phyloP scores from a whole-genome alignment of 2,329 filamentous ascomycete species.

The Daldinia sp. region DNA sequence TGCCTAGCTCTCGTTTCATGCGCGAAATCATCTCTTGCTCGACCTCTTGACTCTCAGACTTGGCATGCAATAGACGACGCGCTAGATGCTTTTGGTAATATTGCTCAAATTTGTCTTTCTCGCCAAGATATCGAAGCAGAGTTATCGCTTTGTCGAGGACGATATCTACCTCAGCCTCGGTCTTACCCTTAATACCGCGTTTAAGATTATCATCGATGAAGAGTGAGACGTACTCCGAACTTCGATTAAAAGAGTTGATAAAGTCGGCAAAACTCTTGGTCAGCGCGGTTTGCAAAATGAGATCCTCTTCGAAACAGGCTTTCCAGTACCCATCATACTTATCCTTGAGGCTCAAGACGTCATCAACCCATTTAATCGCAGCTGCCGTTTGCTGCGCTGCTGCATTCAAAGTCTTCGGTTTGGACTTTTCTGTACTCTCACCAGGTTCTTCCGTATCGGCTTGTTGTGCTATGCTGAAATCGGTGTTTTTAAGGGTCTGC shows the following conservation, averaged over 20 bases:
- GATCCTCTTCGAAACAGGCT: conserved; percentile 76
- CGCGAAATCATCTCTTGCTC: conserved; percentile 95
- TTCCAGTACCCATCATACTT: conserved; percentile 86
- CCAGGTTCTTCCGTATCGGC: conserved; percentile 50
- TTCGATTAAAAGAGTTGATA: conserved; percentile 87
- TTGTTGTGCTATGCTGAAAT: conserved; percentile 55
- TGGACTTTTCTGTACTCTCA: conserved; percentile 59
- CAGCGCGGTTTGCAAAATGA: conserved; percentile 80
- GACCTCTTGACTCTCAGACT: conserved; percentile 88
- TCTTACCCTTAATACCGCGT: conserved; percentile 91
- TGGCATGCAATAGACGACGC: conserved; percentile 84
- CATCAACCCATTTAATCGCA: conserved; percentile 94
- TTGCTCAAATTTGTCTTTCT: conserved; percentile 93
- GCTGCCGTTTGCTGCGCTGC: conserved; percentile 83
- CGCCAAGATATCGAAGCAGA: conserved; percentile 84
- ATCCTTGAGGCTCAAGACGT: conserved; percentile 83
- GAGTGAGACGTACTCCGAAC: conserved; percentile 91
- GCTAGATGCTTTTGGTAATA: conserved; percentile 99
- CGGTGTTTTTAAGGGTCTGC: conserved; percentile 64
- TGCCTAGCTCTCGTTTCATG: conserved; percentile 97
- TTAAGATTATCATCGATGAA: conserved; percentile 98
- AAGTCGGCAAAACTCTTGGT: conserved; percentile 91
- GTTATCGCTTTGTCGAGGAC: conserved; percentile 90
- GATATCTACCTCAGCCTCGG: conserved; percentile 83
- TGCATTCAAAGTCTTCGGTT: conserved; percentile 60